phyloP scores from a whole-genome alignment of 352 stramenopile species.

The Phytophthora quininea region DNA sequence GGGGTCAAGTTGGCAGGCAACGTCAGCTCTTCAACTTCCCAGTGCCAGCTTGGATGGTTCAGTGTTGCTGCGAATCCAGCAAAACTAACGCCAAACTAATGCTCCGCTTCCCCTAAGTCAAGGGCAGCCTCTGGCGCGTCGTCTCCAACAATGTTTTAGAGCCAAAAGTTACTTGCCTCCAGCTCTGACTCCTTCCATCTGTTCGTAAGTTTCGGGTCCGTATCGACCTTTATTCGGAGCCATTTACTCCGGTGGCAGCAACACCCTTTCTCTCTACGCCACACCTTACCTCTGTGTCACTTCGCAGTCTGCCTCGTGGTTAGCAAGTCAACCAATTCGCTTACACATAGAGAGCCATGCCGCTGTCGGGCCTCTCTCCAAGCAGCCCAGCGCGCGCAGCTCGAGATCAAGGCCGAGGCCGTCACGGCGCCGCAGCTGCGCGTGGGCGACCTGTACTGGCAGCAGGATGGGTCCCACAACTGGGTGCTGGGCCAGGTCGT shows the following conservation, averaged over 20 bases:
- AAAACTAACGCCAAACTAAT: no score
- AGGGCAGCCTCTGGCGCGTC: no score
- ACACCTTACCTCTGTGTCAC: conserved; percentile 17
- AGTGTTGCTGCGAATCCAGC: no score
- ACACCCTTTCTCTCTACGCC: background rate
- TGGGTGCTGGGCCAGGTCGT: conserved; percentile 77
- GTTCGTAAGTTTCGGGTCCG: no score
- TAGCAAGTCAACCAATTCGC: no score
- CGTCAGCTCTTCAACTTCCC: no score
- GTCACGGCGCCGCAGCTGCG: conserved; percentile 37
- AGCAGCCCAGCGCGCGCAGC: conserved; percentile 2
- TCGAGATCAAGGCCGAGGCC: conserved; percentile 23
- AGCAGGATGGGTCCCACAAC: conserved; percentile 61
- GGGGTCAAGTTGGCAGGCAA: no score
- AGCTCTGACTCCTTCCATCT: no score
- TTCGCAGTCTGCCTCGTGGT: conserved; percentile 12
- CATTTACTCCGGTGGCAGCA: conserved; percentile 16
- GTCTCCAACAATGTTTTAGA: no score
- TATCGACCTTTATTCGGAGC: background rate
- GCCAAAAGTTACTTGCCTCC: no score
- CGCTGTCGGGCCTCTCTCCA: conserved; percentile 1
- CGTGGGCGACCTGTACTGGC: conserved; percentile 86
- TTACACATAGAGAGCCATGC: conserved; percentile 11
- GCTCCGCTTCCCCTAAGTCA: no score
- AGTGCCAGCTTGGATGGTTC: no score